phyloP scores from a whole-genome alignment of 1,284 basidiomycete genomes.

The Sanghuangporus sanghuang region DNA sequence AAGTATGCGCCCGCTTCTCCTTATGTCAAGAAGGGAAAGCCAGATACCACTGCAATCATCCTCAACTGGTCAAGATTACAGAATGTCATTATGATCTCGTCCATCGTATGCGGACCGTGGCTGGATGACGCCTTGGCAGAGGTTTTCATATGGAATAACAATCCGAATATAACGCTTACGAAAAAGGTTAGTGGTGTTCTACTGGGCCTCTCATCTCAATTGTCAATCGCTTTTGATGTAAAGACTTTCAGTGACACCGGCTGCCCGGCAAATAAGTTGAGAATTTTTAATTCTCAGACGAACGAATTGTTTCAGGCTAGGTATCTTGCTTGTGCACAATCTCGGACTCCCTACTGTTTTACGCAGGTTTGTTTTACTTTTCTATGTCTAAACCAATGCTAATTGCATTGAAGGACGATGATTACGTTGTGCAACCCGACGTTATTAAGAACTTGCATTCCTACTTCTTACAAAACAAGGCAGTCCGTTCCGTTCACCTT shows the following conservation, averaged over 20 bases:
- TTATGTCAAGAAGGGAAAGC: neutral
- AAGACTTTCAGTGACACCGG: constrained; percentile 37
- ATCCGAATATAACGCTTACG: constrained; percentile 31
- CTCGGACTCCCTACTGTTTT: constrained; percentile 52
- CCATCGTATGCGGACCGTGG: constrained; percentile 43
- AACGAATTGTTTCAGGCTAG: constrained; percentile 65
- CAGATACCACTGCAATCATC: constrained; percentile 49
- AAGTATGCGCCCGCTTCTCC: neutral
- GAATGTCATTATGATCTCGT: constrained; percentile 53
- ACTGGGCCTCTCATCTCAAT: neutral
- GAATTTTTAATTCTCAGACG: constrained; percentile 50
- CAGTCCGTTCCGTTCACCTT: constrained; percentile 39
- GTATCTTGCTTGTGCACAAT: constrained; percentile 52
- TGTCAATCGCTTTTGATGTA: neutral
- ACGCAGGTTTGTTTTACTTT: constrained; percentile 44
- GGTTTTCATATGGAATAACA: constrained; percentile 65
- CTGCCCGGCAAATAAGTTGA: constrained; percentile 42
- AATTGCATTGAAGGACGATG: constrained; percentile 49
- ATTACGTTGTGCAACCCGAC: constrained; percentile 56
- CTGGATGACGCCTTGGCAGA: constrained; percentile 44
- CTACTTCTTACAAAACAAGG: constrained; percentile 28
- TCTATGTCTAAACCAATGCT: neutral
- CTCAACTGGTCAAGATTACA: constrained; percentile 61
- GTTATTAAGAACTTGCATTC: constrained; percentile 46
- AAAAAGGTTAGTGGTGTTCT: neutral